Percentiles rank a stretch among this genome's conserved stretches.
These are phyloP conservation scores for Colletotrichum incanum DNA, from an alignment of 2,329 filamentous ascomycete species.

Conservation along the genomic window DNA sequence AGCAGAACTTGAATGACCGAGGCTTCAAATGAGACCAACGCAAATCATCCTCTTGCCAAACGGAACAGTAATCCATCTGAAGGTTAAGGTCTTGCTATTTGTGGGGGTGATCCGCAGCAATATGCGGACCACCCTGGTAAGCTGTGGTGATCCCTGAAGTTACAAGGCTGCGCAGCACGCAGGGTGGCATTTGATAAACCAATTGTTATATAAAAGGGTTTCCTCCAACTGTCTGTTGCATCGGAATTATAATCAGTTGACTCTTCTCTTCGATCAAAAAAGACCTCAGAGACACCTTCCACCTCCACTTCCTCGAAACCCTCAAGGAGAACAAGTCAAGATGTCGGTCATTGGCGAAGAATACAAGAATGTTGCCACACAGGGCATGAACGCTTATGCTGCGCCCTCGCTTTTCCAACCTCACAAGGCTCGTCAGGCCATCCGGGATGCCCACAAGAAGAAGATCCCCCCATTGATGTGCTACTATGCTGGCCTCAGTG, in stretches of 20 bases:
- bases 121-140: conserved; percentile 10
- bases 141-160: conserved; percentile 8
- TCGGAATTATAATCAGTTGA: background rate
- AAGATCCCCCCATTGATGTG: conserved; percentile 61
- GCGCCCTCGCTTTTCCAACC: conserved; percentile 64
- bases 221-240: background rate
- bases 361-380: conserved; percentile 36
- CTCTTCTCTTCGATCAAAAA: background rate
- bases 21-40: background rate
- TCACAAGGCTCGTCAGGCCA: conserved; percentile 60
- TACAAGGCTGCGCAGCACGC: conserved; percentile 18
- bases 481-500: conserved; percentile 59
- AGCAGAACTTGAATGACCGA: background rate
- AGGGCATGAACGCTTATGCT: conserved; percentile 58
- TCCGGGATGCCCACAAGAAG: conserved; percentile 62
- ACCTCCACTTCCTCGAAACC: background rate
- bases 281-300: background rate
- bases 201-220: conserved; percentile 5
- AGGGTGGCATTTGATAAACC: conserved; percentile 18
- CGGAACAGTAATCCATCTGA: background rate
- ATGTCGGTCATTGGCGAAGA: conserved; percentile 40
- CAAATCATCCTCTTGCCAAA: background rate
- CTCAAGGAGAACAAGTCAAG: background rate
- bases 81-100: background rate
- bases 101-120: background rate